Percentiles rank a stretch among this genome's conserved stretches.
phyloP scores from a whole-genome alignment of 768 basidiomycete genomes.

The Tricholoma saponaceum region DNA sequence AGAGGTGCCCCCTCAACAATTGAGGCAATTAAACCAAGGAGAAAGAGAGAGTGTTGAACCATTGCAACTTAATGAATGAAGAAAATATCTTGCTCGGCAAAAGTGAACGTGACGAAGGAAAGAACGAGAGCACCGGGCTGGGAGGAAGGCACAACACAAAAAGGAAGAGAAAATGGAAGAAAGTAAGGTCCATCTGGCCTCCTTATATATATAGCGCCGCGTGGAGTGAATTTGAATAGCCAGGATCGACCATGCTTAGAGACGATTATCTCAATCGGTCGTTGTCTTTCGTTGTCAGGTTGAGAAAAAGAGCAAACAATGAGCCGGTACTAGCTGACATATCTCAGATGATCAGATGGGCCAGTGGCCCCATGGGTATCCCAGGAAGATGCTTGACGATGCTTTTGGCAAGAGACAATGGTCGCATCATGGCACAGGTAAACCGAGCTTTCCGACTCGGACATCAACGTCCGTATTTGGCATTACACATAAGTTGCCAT shows the following conservation, averaged over 20 bases:
- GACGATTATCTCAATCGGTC: too few species aligned
- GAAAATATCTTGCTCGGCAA: slow-evolving; percentile 2
- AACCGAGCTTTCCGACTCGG: too few species aligned
- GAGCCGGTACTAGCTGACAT: too few species aligned
- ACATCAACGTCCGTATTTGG: too few species aligned
- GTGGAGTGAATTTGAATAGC: neutral
- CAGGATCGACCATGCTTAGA: too few species aligned
- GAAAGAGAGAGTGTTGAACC: slow-evolving; percentile 26
- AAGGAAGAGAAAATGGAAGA: slow-evolving; percentile 4
- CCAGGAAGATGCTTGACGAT: too few species aligned
- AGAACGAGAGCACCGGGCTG: slow-evolving; percentile 27
- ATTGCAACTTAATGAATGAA: slow-evolving; percentile 19
- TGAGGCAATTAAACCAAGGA: slow-evolving; percentile 28
- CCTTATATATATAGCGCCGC: neutral
- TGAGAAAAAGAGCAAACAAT: neutral
- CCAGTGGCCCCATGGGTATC: too few species aligned
- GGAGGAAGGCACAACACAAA: slow-evolving; percentile 9
- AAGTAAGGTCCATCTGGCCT: slow-evolving; percentile 2
- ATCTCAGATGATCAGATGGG: too few species aligned
- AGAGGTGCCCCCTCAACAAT: slow-evolving; percentile 32
- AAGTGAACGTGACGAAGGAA: slow-evolving; percentile 11
- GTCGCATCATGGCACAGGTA: too few species aligned
- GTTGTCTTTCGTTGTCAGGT: neutral
- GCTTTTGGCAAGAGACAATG: too few species aligned
- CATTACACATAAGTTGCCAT: too few species aligned